Evolutionary conservation across 106 monocot genomes (phyloP), one percentile per base, ranked within the genome.

Genomic region (Acorus calamus): DNA sequence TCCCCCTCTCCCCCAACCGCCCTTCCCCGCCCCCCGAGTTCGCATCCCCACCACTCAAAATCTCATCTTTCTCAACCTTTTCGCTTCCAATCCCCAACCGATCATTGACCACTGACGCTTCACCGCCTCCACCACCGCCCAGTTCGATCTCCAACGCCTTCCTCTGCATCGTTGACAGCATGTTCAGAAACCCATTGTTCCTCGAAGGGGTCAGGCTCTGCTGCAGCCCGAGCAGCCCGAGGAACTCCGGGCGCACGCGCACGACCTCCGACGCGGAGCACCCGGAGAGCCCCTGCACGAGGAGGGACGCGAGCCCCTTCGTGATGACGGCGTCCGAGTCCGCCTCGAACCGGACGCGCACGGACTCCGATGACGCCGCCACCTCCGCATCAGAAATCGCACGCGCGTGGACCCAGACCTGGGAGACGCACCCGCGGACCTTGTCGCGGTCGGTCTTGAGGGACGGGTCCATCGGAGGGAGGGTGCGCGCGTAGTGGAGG

Each of bases 381-480:
- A n/a, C n/a, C 28, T 28, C 28, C 28, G 28, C 28, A 41, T 66
- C 67, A 0, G 86, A 77, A 63, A 86, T 86, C n/a, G 64, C 62
- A 62, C 82, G 85, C 60, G 94, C 94, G 47, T 79, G 86, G 42
- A 94, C 86, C 94, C 94, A 94, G 50, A 94, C 94, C 70, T 79
- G 86, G 6, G 94, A 94, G 49, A 94, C 94, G 69, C 94, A 94
- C 42, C 94, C 94, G 5, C 75, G 68, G 68, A 94, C 94, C 49
- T 86, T 80, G 74, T 89, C 58, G 11, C 62, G 57, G 42, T 94
- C 86, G 63, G 77, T 80, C 79, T 78, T 81, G 84, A 71, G 80
- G 3, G 48, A 67, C 44, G 83, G 67, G 66, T 79, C 81, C 49
- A 86, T 72, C 1, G 84, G 86, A 3, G 89, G 86, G 11, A 94